These are phyloP conservation scores for Entonaema liquescens DNA, from an alignment of 495 filamentous ascomycete species.

Conservation along the genomic window DNA sequence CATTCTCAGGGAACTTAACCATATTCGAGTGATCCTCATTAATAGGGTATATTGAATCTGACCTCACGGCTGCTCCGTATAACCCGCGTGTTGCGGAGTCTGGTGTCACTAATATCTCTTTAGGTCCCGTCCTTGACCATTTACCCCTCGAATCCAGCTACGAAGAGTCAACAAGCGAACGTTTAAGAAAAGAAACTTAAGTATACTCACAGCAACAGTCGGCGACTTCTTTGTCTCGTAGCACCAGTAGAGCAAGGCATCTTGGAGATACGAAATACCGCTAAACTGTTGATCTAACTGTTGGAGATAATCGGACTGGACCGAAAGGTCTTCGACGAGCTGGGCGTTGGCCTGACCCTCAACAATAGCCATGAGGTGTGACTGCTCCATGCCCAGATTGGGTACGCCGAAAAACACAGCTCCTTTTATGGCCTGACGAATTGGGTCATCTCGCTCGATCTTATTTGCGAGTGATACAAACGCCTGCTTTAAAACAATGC, in stretches of 20 bases:
- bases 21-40: slow-evolving; percentile 36
- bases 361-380: slow-evolving; percentile 32
- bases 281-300: slow-evolving; percentile 25
- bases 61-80: background rate
- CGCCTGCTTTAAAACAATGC: slow-evolving; percentile 46
- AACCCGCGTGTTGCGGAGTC: slow-evolving; percentile 33
- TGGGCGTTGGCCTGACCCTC: slow-evolving; percentile 33
- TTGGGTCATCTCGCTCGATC: slow-evolving; percentile 11
- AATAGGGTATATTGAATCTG: slow-evolving; percentile 16
- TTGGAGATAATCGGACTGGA: slow-evolving; percentile 22
- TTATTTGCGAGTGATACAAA: slow-evolving; percentile 30
- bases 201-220: slow-evolving; percentile 11
- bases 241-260: slow-evolving; percentile 21
- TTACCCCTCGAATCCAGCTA: slow-evolving; percentile 8
- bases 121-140: slow-evolving; percentile 13
- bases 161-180: background rate
- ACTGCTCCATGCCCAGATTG: slow-evolving; percentile 41
- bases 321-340: slow-evolving; percentile 21
- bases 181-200: background rate
- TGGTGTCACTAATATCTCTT: slow-evolving; percentile 30
- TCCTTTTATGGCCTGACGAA: slow-evolving; percentile 32
- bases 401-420: slow-evolving; percentile 50
- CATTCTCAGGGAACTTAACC: slow-evolving; percentile 28
- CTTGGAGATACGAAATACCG: background rate
- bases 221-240: slow-evolving; percentile 37